A percentile compares a stretch with the other conserved stretches of the same genome.
Conservation (phyloP, 192 early-diverging fungal species). For the Backusella mclennaniae region DNA sequence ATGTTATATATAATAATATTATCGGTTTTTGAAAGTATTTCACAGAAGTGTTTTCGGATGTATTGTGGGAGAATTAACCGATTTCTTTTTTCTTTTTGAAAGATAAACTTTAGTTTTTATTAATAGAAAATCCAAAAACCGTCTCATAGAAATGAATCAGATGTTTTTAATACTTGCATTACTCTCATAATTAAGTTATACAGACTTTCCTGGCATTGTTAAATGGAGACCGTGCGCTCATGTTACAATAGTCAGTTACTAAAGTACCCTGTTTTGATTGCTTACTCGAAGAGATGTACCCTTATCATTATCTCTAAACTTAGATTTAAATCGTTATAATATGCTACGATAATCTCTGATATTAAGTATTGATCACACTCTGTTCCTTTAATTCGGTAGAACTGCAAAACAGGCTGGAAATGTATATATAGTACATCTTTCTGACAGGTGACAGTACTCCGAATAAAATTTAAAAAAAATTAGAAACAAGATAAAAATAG, state of each 20-base stretch:
- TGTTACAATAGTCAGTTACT: not conserved
- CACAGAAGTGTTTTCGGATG: not conserved
- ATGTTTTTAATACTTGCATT: not conserved
- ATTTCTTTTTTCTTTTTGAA: not conserved
- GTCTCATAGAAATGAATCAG: not conserved
- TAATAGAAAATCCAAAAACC: not conserved
- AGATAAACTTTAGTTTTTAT: not conserved
- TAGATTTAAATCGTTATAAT: not conserved
- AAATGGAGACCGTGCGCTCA: not conserved
- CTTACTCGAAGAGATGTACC: not conserved
- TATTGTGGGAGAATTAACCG: not conserved
- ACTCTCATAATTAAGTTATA: not conserved
- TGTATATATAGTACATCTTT: not conserved
- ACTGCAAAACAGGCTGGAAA: not conserved
- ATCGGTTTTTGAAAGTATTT: not conserved
- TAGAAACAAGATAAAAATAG: constrained; percentile 3
- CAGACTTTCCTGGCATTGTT: not conserved
- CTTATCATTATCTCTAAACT: not conserved
- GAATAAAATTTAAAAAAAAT: not conserved
- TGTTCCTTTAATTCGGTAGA: not conserved
- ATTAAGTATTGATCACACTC: not conserved
- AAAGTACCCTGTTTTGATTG: not conserved
- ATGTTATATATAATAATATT: not conserved
- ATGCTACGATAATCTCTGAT: not conserved
- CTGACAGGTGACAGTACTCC: not conserved